phyloP scores from a whole-genome alignment of 345 rosid species.

The Melaleuca quinquenervia region DNA sequence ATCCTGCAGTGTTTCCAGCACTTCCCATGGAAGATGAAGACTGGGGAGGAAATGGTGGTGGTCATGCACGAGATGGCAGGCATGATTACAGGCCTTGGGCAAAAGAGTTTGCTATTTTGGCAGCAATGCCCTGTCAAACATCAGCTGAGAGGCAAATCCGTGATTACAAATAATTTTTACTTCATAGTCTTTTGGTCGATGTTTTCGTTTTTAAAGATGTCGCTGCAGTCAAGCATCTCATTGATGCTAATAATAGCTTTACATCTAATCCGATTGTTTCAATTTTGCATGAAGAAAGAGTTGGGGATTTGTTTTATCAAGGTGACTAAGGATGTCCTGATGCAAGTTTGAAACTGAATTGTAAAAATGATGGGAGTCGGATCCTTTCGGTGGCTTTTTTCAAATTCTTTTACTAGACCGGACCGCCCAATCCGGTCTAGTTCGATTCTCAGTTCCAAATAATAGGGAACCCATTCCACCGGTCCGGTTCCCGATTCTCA shows the following conservation, averaged over 20 bases:
- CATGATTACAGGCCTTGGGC: conserved; percentile 67
- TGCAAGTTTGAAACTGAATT: conserved; percentile 51
- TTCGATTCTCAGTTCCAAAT: no score
- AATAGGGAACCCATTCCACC: no score
- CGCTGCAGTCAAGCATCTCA: conserved; percentile 30
- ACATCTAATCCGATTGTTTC: conserved; percentile 18
- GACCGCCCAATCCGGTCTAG: no score
- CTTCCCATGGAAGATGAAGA: conserved; percentile 82
- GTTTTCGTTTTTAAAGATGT: conserved; percentile 74
- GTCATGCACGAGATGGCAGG: conserved; percentile 61
- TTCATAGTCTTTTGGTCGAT: conserved; percentile 83
- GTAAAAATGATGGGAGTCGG: conserved; percentile 56
- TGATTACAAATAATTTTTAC: conserved; percentile 81
- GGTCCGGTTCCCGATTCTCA: no score
- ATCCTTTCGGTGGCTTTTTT: no score
- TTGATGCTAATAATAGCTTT: conserved; percentile 25
- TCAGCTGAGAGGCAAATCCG: conserved; percentile 90
- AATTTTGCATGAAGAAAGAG: conserved; percentile 40
- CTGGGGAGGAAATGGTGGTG: conserved; percentile 96
- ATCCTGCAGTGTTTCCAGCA: conserved; percentile 50
- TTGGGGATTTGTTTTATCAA: conserved; percentile 62
- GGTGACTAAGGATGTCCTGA: conserved; percentile 68
- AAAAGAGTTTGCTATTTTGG: conserved; percentile 78
- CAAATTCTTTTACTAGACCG: no score
- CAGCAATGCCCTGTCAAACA: conserved; percentile 89